Base-by-base conservation (phyloP, 805 yeast species). In the Ogataea henricii region DNA sequence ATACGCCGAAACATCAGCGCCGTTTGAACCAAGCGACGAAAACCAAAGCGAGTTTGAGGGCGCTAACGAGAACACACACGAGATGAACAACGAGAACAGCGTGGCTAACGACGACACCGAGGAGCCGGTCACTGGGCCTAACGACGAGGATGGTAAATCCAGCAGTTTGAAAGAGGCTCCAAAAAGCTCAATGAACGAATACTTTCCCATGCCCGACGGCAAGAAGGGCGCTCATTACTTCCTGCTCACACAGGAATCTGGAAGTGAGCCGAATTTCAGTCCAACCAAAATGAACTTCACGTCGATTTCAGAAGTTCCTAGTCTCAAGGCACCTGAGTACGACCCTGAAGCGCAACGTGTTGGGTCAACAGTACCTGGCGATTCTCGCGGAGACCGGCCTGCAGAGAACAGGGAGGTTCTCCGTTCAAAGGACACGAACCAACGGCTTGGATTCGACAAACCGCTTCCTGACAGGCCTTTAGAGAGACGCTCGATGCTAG, bases 281-380 rank as follows among this genome's bases (percentile, higher is more conserved):
- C 54, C 54, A 5, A 37, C 48, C 4, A 53, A 47, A 34, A 49
- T 42, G 29, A 44, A 27, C 30, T 38, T 47, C 32, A 38, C 35
- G 20, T 39, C 52, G 4, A 16, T 45, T n/a, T 37, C 51, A 6
- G 47, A 46, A n/a, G 47, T 43, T 29, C 48, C 54, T 4, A 49
- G 52, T 30, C 17, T 49, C 23, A 32, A 29, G 22, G 38, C 38
- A 12, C 52, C 39, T 23, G 43, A 23, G 5, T 42, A 29, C 27
- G 36, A 33, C 25, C 12, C 25, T 29, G 46, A 42, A 14, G 47
- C 36, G 13, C 34, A 20, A 9, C 9, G 13, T 6, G 16, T 18
- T n/a, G 6, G 8, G n/a, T n/a, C 37, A 3, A 18, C 37, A 18
- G 6, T 3, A 5, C 37, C 6, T 7, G 37, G 16, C 3, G 16